Evolutionary conservation across 805 yeast genomes (phyloP).

Genomic region (Saccharomycopsis sp.): DNA sequence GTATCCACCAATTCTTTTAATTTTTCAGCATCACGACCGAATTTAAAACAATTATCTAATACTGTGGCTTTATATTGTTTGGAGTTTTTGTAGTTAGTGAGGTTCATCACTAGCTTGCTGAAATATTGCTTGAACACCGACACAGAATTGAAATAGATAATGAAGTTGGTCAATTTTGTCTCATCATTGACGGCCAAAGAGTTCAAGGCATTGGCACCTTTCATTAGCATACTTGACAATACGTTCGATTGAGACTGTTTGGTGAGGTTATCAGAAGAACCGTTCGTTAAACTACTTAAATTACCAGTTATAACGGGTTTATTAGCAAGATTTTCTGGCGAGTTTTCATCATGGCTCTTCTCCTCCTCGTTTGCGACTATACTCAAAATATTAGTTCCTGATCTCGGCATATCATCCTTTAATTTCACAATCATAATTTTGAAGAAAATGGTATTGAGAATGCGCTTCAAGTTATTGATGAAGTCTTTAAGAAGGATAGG

Average conservation of each 20-base stretch:
- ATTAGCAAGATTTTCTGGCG: not conserved
- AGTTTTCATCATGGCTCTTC: not conserved
- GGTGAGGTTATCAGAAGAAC: not conserved
- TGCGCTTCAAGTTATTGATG: slow-evolving; percentile 47
- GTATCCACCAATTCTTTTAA: slow-evolving; percentile 26
- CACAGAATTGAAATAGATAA: slow-evolving; percentile 68
- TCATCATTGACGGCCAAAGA: slow-evolving; percentile 35
- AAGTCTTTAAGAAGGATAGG: slow-evolving; percentile 45
- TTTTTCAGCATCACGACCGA: slow-evolving; percentile 30
- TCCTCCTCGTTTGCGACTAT: slow-evolving; percentile 19
- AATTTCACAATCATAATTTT: slow-evolving; percentile 47
- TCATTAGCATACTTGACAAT: slow-evolving; percentile 31
- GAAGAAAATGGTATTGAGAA: slow-evolving; percentile 58
- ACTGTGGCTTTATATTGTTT: slow-evolving; percentile 27
- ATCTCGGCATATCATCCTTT: slow-evolving; percentile 37
- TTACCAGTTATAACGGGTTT: slow-evolving; percentile 16
- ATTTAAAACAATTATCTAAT: slow-evolving; percentile 33
- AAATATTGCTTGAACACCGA: slow-evolving; percentile 57
- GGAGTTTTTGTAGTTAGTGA: slow-evolving; percentile 11
- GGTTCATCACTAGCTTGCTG: slow-evolving; percentile 41
- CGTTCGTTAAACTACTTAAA: slow-evolving; percentile 4
- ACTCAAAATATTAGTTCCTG: slow-evolving; percentile 27
- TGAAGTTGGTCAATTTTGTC: slow-evolving; percentile 48
- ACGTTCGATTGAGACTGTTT: slow-evolving; percentile 5
- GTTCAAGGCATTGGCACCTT: slow-evolving; percentile 39